A percentile compares a stretch with the other conserved stretches of the same genome.
Conservation (phyloP, 805 yeast species). For the Candida ortonii region DNA sequence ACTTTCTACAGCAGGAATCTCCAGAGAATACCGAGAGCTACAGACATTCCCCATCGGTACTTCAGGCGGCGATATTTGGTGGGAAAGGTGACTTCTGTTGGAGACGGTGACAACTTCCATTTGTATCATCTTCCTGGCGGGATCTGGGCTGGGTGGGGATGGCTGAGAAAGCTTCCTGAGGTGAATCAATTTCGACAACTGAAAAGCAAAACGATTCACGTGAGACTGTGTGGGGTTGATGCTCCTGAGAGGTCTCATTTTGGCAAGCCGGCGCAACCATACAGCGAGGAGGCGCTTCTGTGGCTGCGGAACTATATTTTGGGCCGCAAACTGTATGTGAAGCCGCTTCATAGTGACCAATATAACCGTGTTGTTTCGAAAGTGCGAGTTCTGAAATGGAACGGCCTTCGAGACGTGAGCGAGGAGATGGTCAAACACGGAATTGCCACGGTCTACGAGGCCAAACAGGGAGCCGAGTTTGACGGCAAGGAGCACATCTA, state of each 20-base stretch:
- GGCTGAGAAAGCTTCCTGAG: constrained; percentile 70
- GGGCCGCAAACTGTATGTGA: constrained; percentile 67
- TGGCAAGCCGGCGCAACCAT: constrained; percentile 91
- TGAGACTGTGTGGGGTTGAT: constrained; percentile 89
- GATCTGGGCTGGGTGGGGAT: constrained; percentile 83
- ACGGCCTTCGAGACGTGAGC: constrained; percentile 77
- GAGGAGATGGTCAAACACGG: constrained; percentile 84
- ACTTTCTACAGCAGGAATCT: constrained; percentile 44
- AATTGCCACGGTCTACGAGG: constrained; percentile 84
- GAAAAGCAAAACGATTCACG: constrained; percentile 68
- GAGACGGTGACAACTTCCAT: constrained; percentile 94
- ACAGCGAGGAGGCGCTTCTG: constrained; percentile 72
- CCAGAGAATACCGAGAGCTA: constrained; percentile 48
- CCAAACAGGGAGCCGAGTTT: constrained; percentile 76
- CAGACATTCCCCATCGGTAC: constrained; percentile 46
- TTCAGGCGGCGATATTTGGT: constrained; percentile 45
- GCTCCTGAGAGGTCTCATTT: constrained; percentile 96
- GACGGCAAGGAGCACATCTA: constrained; percentile 71
- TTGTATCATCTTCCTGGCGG: constrained; percentile 96
- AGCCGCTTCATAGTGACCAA: constrained; percentile 82
- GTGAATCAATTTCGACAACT: constrained; percentile 42
- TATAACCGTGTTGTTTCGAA: constrained; percentile 85
- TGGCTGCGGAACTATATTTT: constrained; percentile 71
- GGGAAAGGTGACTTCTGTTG: constrained; percentile 86
- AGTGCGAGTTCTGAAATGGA: constrained; percentile 57